Conservation (phyloP, 2,329 filamentous ascomycete species). For the Penicillium rolfsii region DNA sequence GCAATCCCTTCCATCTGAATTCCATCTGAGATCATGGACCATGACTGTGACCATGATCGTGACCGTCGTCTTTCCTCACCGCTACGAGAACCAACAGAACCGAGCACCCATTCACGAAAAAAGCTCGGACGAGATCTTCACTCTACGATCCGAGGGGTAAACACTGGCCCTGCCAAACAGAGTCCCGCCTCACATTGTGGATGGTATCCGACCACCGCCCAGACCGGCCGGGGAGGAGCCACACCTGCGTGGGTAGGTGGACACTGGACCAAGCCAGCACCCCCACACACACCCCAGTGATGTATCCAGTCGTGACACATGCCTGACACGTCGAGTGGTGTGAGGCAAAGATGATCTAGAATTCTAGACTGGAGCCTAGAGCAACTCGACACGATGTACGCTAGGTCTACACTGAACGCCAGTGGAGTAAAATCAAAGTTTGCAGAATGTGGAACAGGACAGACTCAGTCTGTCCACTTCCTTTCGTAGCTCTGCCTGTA, state of each 20-base stretch:
- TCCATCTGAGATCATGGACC: neutral
- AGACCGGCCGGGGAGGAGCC: neutral
- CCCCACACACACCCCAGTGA: constrained; percentile 5
- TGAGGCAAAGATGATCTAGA: neutral
- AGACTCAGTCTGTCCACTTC: neutral
- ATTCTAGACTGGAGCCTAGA: neutral
- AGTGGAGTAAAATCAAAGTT: neutral
- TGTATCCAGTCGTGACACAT: constrained; percentile 17
- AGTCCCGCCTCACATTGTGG: neutral
- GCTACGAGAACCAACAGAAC: neutral
- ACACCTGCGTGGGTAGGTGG: neutral
- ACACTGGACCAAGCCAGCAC: neutral
- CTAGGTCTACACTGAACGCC: neutral
- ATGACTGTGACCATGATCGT: no score
- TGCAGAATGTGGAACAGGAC: neutral
- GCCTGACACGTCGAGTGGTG: constrained; percentile 24
- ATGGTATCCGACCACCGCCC: neutral
- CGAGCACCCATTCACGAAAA: neutral
- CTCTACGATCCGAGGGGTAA: neutral
- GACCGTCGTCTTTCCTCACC: neutral
- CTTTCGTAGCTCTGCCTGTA: neutral
- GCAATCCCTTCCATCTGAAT: neutral
- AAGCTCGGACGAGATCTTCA: neutral
- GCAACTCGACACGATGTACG: neutral
- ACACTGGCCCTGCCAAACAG: neutral